These are phyloP conservation scores for Nadsonia fulvescens DNA, from an alignment of 805 yeast species.

Conservation along the genomic window DNA sequence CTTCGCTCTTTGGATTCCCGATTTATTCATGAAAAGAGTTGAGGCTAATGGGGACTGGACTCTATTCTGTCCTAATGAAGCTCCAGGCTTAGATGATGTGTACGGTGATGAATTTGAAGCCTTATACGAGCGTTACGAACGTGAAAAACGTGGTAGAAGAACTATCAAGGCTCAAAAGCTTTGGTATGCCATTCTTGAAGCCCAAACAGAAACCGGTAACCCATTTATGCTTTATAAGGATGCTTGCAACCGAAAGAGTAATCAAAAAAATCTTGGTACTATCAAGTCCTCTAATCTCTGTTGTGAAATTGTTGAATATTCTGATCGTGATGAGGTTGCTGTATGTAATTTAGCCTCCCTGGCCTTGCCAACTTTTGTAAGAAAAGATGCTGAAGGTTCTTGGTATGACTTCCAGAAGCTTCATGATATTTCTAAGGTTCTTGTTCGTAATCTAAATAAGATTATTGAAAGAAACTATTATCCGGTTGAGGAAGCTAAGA, in stretches of 20 bases:
- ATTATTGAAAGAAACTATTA: conserved; percentile 74
- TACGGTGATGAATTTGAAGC: conserved; percentile 71
- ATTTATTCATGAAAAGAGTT: conserved; percentile 83
- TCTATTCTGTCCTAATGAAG: conserved; percentile 73
- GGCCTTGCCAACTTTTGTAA: conserved; percentile 68
- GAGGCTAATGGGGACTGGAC: conserved; percentile 70
- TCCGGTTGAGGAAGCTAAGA: conserved; percentile 62
- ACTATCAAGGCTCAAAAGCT: conserved; percentile 73
- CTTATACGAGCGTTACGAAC: conserved; percentile 57
- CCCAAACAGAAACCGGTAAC: conserved; percentile 92
- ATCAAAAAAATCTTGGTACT: conserved; percentile 81
- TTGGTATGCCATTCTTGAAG: conserved; percentile 76
- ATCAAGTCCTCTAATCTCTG: conserved; percentile 89
- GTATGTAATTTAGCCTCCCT: conserved; percentile 89
- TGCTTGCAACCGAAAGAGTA: conserved; percentile 70
- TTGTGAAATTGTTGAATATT: conserved; percentile 85
- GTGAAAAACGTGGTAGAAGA: conserved; percentile 42
- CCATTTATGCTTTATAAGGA: conserved; percentile 93
- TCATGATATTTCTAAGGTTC: conserved; percentile 60
- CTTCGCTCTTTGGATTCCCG: conserved; percentile 90
- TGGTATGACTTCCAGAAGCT: conserved; percentile 55
- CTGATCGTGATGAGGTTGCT: conserved; percentile 83
- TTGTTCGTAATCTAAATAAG: conserved; percentile 60
- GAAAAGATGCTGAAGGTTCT: conserved; percentile 27
- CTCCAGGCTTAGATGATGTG: conserved; percentile 67